phyloP scores from a whole-genome alignment of 768 basidiomycete genomes.

The Psilocybe azurescens region DNA sequence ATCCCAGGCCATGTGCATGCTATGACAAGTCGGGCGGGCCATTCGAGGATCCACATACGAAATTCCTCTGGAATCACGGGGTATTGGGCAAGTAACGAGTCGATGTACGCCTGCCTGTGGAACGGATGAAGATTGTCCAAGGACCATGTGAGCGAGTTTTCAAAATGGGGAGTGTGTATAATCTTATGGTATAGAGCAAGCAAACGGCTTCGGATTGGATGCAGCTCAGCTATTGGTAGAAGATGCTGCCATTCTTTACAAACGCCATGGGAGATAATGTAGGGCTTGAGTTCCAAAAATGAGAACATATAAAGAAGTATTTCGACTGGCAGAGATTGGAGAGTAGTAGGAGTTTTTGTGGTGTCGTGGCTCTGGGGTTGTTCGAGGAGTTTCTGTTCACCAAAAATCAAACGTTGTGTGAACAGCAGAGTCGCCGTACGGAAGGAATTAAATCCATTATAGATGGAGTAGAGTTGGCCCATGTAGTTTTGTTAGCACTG shows the following conservation, averaged over 20 bases:
- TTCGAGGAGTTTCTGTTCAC: too few relatives aligned
- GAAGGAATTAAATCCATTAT: too few relatives aligned
- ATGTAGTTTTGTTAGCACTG: too few relatives aligned
- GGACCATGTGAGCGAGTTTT: background rate
- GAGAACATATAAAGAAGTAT: background rate
- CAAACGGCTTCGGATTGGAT: background rate
- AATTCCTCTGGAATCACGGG: slow-evolving; percentile 7
- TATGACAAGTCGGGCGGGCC: too few relatives aligned
- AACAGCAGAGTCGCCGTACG: too few relatives aligned
- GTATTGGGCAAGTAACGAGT: background rate
- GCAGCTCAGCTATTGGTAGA: background rate
- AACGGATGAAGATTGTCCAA: background rate
- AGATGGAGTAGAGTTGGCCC: too few relatives aligned
- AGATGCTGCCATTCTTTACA: background rate
- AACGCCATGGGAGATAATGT: background rate
- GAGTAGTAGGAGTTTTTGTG: background rate
- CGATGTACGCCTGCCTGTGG: background rate
- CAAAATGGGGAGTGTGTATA: background rate
- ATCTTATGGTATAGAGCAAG: background rate
- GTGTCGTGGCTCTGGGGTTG: too few relatives aligned
- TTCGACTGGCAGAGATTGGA: background rate
- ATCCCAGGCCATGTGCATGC: too few relatives aligned
- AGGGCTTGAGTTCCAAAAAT: slow-evolving; percentile 5
- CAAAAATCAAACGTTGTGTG: too few relatives aligned
- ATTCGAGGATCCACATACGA: too few relatives aligned